Evolutionary conservation across 192 early-diverging fungal species (phyloP).

Genomic region (Backusella westeae): DNA sequence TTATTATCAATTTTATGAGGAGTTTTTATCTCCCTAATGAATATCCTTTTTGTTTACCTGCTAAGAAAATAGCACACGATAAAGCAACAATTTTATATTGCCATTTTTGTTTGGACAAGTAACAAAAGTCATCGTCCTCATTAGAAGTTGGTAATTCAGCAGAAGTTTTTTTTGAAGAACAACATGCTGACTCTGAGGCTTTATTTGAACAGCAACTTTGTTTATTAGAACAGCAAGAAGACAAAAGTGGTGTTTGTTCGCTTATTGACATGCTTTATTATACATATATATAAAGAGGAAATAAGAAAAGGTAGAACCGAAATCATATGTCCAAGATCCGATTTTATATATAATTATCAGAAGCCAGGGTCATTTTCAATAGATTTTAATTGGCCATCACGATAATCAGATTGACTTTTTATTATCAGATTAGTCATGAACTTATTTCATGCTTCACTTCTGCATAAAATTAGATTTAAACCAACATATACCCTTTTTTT

Average conservation of each 20-base stretch:
- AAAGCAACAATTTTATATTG: constrained; percentile 58
- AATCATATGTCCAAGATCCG: not conserved
- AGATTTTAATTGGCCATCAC: not conserved
- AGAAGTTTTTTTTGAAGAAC: constrained; percentile 5
- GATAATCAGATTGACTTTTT: not conserved
- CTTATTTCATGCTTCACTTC: not conserved
- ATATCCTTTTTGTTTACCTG: constrained; percentile 39
- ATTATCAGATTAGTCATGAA: not conserved
- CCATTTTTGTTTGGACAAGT: constrained; percentile 33
- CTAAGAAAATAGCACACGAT: constrained; percentile 55
- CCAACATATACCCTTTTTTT: not conserved
- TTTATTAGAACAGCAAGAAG: constrained; percentile 1
- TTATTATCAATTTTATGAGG: not conserved
- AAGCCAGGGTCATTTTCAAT: not conserved
- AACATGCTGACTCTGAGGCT: not conserved
- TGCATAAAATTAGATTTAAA: not conserved
- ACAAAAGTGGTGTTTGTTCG: constrained; percentile 4
- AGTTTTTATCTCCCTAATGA: not conserved
- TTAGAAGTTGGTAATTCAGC: not conserved
- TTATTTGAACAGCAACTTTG: constrained; percentile 5
- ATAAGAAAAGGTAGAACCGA: not conserved
- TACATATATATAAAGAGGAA: not conserved
- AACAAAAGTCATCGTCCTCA: constrained; percentile 21
- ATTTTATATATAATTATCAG: not conserved
- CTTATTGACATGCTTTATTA: not conserved